Conservation (phyloP, 208 protist genomes). For the Acanthamoeba lugdunensis region DNA sequence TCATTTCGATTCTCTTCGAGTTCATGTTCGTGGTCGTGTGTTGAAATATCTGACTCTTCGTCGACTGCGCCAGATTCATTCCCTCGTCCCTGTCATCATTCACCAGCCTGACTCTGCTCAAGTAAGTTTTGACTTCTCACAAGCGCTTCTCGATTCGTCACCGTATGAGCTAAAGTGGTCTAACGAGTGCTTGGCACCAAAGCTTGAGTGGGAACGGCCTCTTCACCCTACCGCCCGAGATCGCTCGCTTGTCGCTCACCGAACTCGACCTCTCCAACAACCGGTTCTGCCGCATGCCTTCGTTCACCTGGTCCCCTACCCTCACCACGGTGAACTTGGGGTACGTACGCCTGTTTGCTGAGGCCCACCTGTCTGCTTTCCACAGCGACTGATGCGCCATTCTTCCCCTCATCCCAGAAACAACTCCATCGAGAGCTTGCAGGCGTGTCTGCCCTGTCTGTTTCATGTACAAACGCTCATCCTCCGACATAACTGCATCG, state of each 20-base stretch:
- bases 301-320: neutral
- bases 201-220: conserved; percentile 8
- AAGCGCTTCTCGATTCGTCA: neutral
- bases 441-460: neutral
- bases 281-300: neutral
- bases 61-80: neutral
- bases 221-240: neutral
- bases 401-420: neutral
- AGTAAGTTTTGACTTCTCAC: neutral
- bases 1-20: neutral
- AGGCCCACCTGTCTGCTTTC: too few relatives aligned
- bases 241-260: neutral
- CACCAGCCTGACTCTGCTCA: neutral
- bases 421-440: neutral
- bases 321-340: neutral
- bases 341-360: neutral
- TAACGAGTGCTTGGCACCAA: too few relatives aligned
- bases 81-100: neutral
- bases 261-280: conserved; percentile 13
- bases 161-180: neutral
- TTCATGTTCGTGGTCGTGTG: too few relatives aligned
- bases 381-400: too few relatives aligned
- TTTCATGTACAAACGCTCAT: neutral
- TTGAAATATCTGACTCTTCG: too few relatives aligned
- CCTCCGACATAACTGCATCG: neutral